Conservation (phyloP, 164 flowering plant genomes). For the Saururus chinensis region DNA sequence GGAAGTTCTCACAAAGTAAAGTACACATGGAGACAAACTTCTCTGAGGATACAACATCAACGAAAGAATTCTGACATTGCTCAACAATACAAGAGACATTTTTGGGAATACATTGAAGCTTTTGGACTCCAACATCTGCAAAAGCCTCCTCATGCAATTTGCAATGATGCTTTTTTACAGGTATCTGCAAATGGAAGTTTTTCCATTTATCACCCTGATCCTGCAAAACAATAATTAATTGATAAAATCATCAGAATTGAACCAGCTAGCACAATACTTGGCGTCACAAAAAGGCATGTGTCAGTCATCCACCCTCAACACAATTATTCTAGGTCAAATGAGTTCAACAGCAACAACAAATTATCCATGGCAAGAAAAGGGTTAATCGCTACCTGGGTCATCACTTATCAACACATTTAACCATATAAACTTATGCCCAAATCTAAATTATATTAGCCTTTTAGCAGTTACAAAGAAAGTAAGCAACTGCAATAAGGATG, state of each 20-base stretch:
- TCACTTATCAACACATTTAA: too few relatives aligned
- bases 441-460: neutral
- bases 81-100: slow-evolving; percentile 19
- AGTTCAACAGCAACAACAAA: neutral
- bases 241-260: neutral
- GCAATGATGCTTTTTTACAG: neutral
- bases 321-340: neutral
- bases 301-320: neutral
- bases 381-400: too few relatives aligned
- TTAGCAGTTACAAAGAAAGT: neutral
- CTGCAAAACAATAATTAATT: neutral
- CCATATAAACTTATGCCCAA: too few relatives aligned
- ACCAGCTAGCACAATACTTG: neutral
- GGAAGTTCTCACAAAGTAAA: slow-evolving; percentile 52
- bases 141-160: neutral
- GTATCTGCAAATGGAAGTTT: neutral
- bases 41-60: slow-evolving; percentile 35
- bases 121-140: slow-evolving; percentile 10
- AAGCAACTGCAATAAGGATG: too few relatives aligned
- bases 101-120: slow-evolving; percentile 10
- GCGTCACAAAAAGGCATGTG: too few relatives aligned
- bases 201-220: neutral
- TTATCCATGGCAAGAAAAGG: neutral
- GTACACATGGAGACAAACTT: slow-evolving; percentile 54
- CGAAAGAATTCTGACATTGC: slow-evolving; percentile 38